A percentile compares a stretch with the other conserved stretches of the same genome.
Conservation (phyloP, 805 yeast species). For the Teunomyces cretensis region DNA sequence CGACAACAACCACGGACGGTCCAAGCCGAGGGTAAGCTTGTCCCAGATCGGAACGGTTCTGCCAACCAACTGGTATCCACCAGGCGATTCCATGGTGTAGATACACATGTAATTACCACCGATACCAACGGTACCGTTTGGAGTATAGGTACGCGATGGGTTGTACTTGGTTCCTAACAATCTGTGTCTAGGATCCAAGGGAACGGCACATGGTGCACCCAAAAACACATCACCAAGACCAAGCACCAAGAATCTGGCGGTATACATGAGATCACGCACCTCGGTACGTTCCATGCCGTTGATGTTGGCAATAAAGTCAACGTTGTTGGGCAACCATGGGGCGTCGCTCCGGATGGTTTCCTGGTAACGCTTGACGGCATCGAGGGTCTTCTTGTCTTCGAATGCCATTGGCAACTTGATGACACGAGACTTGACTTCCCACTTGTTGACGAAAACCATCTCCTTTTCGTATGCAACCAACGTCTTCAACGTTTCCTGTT, state of each 20-base stretch:
- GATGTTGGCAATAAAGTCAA: conserved; percentile 88
- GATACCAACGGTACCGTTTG: conserved; percentile 95
- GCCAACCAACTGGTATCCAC: conserved; percentile 96
- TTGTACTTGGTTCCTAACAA: conserved; percentile 91
- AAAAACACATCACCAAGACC: conserved; percentile 97
- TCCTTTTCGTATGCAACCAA: conserved; percentile 75
- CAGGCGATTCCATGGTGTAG: conserved; percentile 97
- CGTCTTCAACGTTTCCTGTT: conserved; percentile 58
- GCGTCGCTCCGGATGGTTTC: conserved; percentile 93
- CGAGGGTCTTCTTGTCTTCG: conserved; percentile 86
- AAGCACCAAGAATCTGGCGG: conserved; percentile 86
- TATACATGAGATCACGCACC: conserved; percentile 80
- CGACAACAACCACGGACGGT: conserved; percentile 80
- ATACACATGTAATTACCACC: conserved; percentile 99
- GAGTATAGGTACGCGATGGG: conserved; percentile 94
- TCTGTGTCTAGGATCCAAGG: conserved; percentile 94
- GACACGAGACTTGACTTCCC: conserved; percentile 84
- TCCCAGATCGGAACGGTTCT: conserved; percentile 99
- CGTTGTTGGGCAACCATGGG: conserved; percentile 98
- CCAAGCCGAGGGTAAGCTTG: conserved; percentile 72
- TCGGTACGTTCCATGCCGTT: conserved; percentile 76
- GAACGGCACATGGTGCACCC: conserved; percentile 99
- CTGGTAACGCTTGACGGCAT: conserved; percentile 85
- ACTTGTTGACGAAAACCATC: conserved; percentile 68
- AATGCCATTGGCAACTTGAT: conserved; percentile 93